Evolutionary conservation across 1,284 basidiomycete genomes (phyloP), one percentile per base, ranked within the genome.

Genomic region (Garcileccinum viscosum): DNA sequence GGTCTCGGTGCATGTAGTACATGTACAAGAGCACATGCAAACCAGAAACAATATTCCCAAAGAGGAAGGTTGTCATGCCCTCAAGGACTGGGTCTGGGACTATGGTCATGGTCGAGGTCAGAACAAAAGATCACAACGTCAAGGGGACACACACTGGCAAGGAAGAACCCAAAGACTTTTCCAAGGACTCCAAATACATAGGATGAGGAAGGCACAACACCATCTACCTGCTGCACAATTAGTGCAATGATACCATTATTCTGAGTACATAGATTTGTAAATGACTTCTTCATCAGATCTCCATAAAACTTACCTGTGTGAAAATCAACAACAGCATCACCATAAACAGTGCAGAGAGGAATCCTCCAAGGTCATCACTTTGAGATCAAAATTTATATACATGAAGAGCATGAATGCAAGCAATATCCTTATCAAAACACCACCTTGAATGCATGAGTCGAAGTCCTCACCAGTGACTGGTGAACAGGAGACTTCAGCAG

Each of bases 211-310:
- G 69, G 77, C 78, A 76, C 91, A 93, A 74, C 91, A 93, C 87
- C 89, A 93, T 14, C 89, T 84, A 15, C 93, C 93, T 2, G 93
- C 92, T 7, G 84, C 83, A 32, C 91, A 86, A 78, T 92, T 94
- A 14, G 93, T 93, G 72, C 92, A 94, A 95, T 94, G 35, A 94
- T 91, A 53, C 91, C 92, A 75, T 94, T 94, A 80, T 95, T 95
- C 85, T 92, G 72, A n/a, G 5, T 24, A 33, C 37, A 4, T 22
- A 30, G 14, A 33, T 69, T 5, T 58, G 53, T 19, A 5, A 70
- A 2, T 15, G 37, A 37, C 4, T 0, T 58, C 37, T 65, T 11
- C 58, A 56, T 35, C 27, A 6, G 33, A 27, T 11, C 3, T 32
- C 35, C 9, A 15, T 19, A 14, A 27, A 32, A 67, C 77, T 50